Percentiles rank a stretch among this genome's conserved stretches.
Conservation (phyloP, 441 rosid genomes). For the Gossypium lobatum region DNA sequence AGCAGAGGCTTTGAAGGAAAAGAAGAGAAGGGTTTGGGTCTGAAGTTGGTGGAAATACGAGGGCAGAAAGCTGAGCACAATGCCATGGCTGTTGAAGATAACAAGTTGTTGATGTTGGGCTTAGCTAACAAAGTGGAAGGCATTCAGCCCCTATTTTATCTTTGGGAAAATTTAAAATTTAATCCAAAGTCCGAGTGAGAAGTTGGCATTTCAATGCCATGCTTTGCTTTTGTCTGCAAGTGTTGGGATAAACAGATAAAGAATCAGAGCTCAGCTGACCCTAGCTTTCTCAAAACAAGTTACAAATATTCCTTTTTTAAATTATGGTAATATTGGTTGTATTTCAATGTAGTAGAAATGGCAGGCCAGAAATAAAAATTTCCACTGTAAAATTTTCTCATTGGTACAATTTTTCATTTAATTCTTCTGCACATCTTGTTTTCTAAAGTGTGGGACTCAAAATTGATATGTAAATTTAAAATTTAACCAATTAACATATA, state of each 20-base stretch:
- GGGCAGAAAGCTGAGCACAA: constrained; percentile 54
- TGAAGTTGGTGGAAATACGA: constrained; percentile 35
- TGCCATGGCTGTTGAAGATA: constrained; percentile 47
- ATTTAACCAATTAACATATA: too few relatives aligned
- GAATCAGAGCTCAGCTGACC: not conserved
- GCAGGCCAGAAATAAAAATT: too few relatives aligned
- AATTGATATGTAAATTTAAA: too few relatives aligned
- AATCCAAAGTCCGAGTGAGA: not conserved
- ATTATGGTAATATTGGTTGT: too few relatives aligned
- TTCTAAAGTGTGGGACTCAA: too few relatives aligned
- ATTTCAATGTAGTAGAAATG: too few relatives aligned
- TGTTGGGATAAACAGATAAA: not conserved
- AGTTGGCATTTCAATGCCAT: constrained; percentile 17
- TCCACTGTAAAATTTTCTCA: too few relatives aligned
- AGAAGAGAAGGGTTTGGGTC: constrained; percentile 35
- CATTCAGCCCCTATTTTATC: constrained; percentile 8
- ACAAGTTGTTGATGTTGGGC: constrained; percentile 16
- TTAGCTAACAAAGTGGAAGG: constrained; percentile 16
- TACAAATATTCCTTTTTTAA: too few relatives aligned
- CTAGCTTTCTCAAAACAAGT: not conserved
- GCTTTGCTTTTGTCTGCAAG: not conserved
- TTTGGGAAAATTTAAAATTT: not conserved
- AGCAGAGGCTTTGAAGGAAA: constrained; percentile 24
- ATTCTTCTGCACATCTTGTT: too few relatives aligned
- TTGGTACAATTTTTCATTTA: too few relatives aligned